A percentile compares a stretch with the other conserved stretches of the same genome.
phyloP scores from a whole-genome alignment of 2,329 filamentous ascomycete genomes.

The Penicillium sp. region DNA sequence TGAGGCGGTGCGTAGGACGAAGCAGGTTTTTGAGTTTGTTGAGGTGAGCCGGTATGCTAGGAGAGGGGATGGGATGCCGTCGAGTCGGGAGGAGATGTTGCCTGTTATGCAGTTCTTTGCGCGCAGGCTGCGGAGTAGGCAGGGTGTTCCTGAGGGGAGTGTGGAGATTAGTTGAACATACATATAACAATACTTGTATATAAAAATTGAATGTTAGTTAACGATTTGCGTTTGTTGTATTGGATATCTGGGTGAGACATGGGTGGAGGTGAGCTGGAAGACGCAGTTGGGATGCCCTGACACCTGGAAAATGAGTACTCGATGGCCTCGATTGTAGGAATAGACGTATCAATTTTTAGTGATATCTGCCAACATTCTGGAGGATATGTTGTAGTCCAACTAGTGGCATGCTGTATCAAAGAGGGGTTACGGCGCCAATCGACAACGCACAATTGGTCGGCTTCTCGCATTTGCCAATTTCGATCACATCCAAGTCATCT shows the following conservation, averaged over 20 bases:
- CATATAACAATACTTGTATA: not conserved
- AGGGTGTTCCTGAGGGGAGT: constrained; percentile 47
- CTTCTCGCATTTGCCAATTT: not conserved
- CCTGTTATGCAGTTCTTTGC: constrained; percentile 79
- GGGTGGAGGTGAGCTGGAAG: not conserved
- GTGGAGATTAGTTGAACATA: constrained; percentile 38
- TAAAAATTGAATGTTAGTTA: not conserved
- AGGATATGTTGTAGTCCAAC: not conserved
- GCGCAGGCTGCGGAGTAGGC: constrained; percentile 41
- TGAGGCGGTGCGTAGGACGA: constrained; percentile 62
- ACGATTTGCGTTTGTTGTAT: not conserved
- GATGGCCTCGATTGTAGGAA: not conserved
- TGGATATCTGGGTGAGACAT: not conserved
- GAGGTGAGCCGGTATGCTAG: constrained; percentile 68
- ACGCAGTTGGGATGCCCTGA: not conserved
- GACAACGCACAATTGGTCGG: constrained; percentile 2
- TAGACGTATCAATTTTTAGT: not conserved
- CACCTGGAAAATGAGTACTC: not conserved
- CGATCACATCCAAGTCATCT: constrained; percentile 2
- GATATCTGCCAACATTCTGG: not conserved
- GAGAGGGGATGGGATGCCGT: constrained; percentile 76
- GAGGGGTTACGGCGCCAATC: not conserved
- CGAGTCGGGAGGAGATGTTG: constrained; percentile 76
- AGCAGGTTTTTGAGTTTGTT: constrained; percentile 64
- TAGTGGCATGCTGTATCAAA: not conserved